Evolutionary conservation across 179 eudicot genomes (phyloP).

Genomic region (Beta corolliflora): DNA sequence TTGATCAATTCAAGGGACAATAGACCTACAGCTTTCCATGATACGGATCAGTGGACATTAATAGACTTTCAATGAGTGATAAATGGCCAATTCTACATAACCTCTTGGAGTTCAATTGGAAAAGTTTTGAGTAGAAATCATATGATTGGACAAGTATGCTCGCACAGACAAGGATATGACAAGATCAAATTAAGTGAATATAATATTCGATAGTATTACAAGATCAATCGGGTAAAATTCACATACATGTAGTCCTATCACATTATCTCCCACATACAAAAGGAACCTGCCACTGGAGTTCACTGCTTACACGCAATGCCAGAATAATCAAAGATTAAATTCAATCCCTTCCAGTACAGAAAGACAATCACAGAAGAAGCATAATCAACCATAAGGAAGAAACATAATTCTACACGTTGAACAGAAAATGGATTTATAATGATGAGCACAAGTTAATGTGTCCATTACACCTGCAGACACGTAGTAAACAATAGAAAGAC

Average conservation of each 20-base stretch:
- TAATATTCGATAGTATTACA: background rate
- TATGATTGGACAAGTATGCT: background rate
- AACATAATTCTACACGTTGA: background rate
- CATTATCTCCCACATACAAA: background rate
- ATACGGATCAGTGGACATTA: background rate
- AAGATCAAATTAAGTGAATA: background rate
- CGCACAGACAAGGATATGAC: background rate
- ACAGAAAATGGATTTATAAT: background rate
- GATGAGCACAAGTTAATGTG: background rate
- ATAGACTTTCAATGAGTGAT: background rate
- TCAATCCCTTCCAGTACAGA: background rate
- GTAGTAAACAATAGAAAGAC: background rate
- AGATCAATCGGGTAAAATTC: background rate
- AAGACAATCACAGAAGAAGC: background rate
- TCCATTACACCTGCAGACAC: background rate
- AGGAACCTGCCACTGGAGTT: background rate
- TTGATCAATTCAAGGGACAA: no score
- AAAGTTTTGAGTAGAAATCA: background rate
- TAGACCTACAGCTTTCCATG: background rate
- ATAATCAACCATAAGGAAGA: background rate
- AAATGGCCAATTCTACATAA: background rate
- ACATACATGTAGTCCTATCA: background rate
- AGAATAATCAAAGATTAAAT: background rate
- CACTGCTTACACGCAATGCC: background rate
- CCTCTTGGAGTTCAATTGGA: background rate